Base-by-base conservation (phyloP, 148 eudicot species). In the Suaeda aralocaspica region DNA sequence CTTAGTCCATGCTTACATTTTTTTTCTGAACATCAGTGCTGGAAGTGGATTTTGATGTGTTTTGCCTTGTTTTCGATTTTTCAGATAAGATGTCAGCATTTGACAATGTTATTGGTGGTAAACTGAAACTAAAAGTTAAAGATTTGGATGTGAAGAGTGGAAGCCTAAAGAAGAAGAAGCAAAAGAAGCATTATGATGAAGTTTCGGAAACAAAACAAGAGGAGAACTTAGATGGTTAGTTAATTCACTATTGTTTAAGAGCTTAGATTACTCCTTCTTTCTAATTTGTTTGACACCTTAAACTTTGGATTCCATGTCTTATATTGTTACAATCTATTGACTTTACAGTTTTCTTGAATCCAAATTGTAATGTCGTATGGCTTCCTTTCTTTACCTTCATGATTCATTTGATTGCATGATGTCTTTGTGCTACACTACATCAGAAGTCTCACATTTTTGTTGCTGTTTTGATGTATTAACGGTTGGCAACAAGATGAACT, bases 91-190 rank as follows among this genome's bases (percentile, higher is more conserved):
- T 88, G 96, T 90, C 98, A 15, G 83, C 80, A n/a, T 93, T 79
- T 59, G 95, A 88, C 45, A 84, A 84, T 75, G 89, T 93, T 71
- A 84, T 88, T 67, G 87, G 82, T 55, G 98, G 98, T 73, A 93
- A 91, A 82, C 83, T 91, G 79, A 93, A 85, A 76, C 79, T 91
- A 59, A 93, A 93, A 76, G 98, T 96, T 41, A 93, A 91, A 72
- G 89, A 96, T 34, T 70, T 93, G 77, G 92, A 88, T 69, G 96
- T 90, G 78, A 88, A 87, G 79, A 82, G 83, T 55, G 89, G 83
- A 28, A 79, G 88, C 24, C 36, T 86, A 19, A 89, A 84, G 84
- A 92, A 92, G 90, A 90, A 86, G 71, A 89, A 86, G 87, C 84
- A 87, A 34, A 86, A 76, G 82, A 80, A 84, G 62, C 77, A 62